Conservation (phyloP, 768 basidiomycete genomes). For the Sarcomyxa edulis region DNA sequence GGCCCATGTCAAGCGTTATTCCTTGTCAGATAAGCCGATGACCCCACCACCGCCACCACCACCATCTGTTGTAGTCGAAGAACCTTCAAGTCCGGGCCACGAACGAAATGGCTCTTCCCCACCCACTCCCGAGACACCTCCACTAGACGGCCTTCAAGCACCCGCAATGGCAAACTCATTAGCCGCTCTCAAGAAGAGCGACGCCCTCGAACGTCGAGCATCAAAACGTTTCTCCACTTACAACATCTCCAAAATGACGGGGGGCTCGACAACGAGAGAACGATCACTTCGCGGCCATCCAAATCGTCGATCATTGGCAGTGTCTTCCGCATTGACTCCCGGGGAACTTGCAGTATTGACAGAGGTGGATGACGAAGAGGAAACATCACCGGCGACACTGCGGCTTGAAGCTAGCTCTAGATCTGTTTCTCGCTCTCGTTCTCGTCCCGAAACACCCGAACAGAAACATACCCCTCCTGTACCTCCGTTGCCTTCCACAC, state of each 20-base stretch:
- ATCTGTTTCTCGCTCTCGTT: slow-evolving; percentile 19
- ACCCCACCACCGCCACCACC: slow-evolving; percentile 29
- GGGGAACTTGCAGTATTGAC: slow-evolving; percentile 72
- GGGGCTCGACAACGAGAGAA: slow-evolving; percentile 40
- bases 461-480: slow-evolving; percentile 31
- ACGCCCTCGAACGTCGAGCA: slow-evolving; percentile 84
- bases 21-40: slow-evolving; percentile 69
- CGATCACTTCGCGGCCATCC: slow-evolving; percentile 44
- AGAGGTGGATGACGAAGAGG: slow-evolving; percentile 65
- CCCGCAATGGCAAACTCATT: slow-evolving; percentile 77
- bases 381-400: slow-evolving; percentile 7
- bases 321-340: slow-evolving; percentile 55
- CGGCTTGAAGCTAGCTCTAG: slow-evolving; percentile 19
- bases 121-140: slow-evolving; percentile 31
- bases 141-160: slow-evolving; percentile 32
- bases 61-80: slow-evolving; percentile 47
- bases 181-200: slow-evolving; percentile 83
- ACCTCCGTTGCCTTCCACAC: slow-evolving; percentile 44
- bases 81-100: slow-evolving; percentile 40
- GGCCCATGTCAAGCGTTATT: slow-evolving; percentile 70
- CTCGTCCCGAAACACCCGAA: slow-evolving; percentile 31
- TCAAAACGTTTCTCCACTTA: slow-evolving; percentile 96
- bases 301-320: slow-evolving; percentile 67
- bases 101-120: slow-evolving; percentile 24
- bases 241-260: slow-evolving; percentile 91